Evolutionary conservation across 805 yeast genomes (phyloP).

Genomic region (Sungouiozyma intestinalis): DNA sequence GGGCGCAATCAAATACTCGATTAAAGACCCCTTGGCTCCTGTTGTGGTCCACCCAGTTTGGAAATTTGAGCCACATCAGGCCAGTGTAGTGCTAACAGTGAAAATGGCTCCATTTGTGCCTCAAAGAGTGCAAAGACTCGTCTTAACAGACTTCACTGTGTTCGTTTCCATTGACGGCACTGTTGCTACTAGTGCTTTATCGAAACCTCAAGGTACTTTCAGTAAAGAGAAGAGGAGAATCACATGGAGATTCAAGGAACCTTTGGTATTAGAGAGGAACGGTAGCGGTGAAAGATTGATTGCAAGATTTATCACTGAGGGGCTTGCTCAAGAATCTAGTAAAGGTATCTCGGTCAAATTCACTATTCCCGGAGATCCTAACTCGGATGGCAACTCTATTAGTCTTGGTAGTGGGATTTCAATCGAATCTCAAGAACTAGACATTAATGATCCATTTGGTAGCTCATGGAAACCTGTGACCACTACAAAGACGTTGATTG

Average conservation of each 20-base stretch:
- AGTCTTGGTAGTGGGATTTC: constrained; percentile 37
- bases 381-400: constrained; percentile 27
- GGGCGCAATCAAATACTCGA: constrained; percentile 72
- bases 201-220: constrained; percentile 88
- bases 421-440: constrained; percentile 29
- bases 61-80: constrained; percentile 79
- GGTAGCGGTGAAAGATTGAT: constrained; percentile 55
- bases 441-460: constrained; percentile 32
- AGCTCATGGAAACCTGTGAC: constrained; percentile 29
- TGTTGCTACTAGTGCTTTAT: constrained; percentile 60
- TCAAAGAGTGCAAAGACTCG: constrained; percentile 26
- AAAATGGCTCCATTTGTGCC: constrained; percentile 28
- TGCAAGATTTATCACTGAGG: constrained; percentile 76
- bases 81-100: constrained; percentile 71
- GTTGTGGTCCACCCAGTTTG: constrained; percentile 70
- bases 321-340: constrained; percentile 58
- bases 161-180: constrained; percentile 54
- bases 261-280: constrained; percentile 29
- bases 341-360: constrained; percentile 67
- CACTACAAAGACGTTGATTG: constrained; percentile 27
- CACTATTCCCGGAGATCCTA: constrained; percentile 28
- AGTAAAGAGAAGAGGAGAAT: constrained; percentile 77
- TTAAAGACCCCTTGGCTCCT: constrained; percentile 49
- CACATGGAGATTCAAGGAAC: constrained; percentile 62
- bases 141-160: constrained; percentile 31